phyloP scores from a whole-genome alignment of 208 protist species.

The Trypanosoma theileri region DNA sequence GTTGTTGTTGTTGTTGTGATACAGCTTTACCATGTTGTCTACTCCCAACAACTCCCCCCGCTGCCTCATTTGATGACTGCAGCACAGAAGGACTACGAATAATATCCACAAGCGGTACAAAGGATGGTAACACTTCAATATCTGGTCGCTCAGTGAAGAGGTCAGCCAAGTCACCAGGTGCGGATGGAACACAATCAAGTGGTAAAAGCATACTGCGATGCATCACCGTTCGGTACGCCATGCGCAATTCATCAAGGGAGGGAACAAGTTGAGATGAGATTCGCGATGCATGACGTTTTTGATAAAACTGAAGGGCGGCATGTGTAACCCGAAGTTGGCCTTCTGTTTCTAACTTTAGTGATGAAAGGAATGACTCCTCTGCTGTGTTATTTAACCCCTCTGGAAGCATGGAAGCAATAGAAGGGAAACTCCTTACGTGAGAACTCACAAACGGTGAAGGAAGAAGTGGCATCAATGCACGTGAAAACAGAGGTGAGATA shows the following conservation, averaged over 20 bases:
- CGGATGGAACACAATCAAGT: constrained; percentile 63
- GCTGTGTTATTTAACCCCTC: constrained; percentile 2
- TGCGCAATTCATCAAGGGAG: constrained; percentile 35
- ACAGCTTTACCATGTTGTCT: not conserved
- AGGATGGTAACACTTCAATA: constrained; percentile 63
- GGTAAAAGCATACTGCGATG: constrained; percentile 69
- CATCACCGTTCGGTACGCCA: constrained; percentile 56
- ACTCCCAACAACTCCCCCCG: not conserved
- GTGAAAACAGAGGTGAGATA: constrained; percentile 39
- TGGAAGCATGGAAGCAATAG: constrained; percentile 27
- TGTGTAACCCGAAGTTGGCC: constrained; percentile 35
- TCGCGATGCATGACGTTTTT: constrained; percentile 18
- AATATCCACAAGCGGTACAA: constrained; percentile 79
- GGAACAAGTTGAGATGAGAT: constrained; percentile 25
- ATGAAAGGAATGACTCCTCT: constrained; percentile 4
- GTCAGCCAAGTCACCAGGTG: constrained; percentile 64
- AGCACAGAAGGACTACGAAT: constrained; percentile 30
- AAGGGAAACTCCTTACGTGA: constrained; percentile 28
- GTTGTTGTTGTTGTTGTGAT: not conserved
- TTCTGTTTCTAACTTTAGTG: constrained; percentile 17
- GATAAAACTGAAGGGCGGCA: constrained; percentile 46
- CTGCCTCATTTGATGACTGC: not conserved
- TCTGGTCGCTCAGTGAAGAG: constrained; percentile 45
- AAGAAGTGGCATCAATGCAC: constrained; percentile 28
- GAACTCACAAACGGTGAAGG: constrained; percentile 33